Evolutionary conservation across 2,329 filamentous ascomycete species (phyloP).

Genomic region (Pyrenophora seminiperda): DNA sequence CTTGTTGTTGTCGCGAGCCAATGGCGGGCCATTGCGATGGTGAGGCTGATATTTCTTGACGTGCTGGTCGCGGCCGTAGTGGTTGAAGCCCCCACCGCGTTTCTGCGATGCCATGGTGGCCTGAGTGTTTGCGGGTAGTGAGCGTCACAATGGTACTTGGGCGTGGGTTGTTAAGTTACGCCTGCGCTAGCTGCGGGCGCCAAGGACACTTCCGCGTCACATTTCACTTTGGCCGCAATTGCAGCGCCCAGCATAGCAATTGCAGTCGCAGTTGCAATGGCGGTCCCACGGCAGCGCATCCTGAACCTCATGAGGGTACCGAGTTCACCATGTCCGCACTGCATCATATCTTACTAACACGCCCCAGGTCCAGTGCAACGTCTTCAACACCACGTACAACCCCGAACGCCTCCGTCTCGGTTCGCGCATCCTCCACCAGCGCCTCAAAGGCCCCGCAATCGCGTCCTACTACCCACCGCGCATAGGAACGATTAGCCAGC

Average conservation of each 20-base stretch:
- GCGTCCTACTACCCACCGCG: conserved; percentile 87
- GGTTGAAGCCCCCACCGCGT: conserved; percentile 26
- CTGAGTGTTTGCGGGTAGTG: too few species aligned
- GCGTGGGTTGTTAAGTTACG: background rate
- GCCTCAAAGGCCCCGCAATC: conserved; percentile 80
- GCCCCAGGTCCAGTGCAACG: conserved; percentile 78
- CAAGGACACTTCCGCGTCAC: conserved; percentile 19
- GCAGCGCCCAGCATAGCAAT: conserved; percentile 5
- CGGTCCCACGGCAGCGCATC: conserved; percentile 59
- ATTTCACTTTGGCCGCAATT: conserved; percentile 20
- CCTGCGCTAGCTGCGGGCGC: conserved; percentile 18
- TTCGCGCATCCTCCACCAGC: conserved; percentile 89
- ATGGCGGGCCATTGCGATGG: conserved; percentile 5
- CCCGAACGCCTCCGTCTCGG: conserved; percentile 80
- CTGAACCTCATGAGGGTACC: conserved; percentile 78
- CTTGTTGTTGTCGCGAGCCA: background rate
- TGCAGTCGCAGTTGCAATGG: conserved; percentile 55
- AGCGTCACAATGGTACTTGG: too few species aligned
- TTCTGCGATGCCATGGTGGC: conserved; percentile 29
- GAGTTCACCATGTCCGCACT: background rate
- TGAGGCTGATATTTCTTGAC: conserved; percentile 5
- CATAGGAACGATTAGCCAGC: conserved; percentile 71
- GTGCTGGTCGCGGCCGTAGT: conserved; percentile 21
- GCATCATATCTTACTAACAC: conserved; percentile 8
- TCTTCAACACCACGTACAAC: conserved; percentile 93